phyloP scores from a whole-genome alignment of 805 yeast genomes.

The Hanseniaspora opuntiae region DNA sequence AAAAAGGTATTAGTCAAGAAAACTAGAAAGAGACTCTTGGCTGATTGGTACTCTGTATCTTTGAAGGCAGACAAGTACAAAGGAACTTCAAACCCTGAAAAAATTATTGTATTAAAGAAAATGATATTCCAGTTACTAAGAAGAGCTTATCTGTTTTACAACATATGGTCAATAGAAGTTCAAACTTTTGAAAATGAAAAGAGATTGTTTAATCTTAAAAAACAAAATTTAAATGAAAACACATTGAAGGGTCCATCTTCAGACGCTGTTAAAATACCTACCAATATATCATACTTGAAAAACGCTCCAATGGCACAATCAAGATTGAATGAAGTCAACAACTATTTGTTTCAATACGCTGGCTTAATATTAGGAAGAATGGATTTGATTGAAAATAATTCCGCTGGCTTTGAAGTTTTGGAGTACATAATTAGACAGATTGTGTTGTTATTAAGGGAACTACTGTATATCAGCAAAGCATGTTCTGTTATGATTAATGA shows the following conservation, averaged over 20 bases:
- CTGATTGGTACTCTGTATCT: constrained; percentile 73
- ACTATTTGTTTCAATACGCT: constrained; percentile 45
- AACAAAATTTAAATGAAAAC: constrained; percentile 17
- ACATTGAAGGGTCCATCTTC: background rate
- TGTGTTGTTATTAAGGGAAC: constrained; percentile 48
- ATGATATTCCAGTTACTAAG: constrained; percentile 55
- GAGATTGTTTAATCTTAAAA: constrained; percentile 11
- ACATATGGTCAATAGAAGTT: constrained; percentile 59
- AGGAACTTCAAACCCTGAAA: constrained; percentile 43
- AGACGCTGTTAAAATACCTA: constrained; percentile 12
- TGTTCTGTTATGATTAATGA: constrained; percentile 28
- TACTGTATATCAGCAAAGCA: constrained; percentile 44
- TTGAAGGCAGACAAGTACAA: constrained; percentile 62
- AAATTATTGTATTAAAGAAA: constrained; percentile 48
- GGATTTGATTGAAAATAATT: constrained; percentile 63
- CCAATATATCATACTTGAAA: constrained; percentile 33
- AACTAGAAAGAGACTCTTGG: constrained; percentile 52
- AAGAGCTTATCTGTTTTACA: constrained; percentile 50
- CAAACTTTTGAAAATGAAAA: constrained; percentile 29
- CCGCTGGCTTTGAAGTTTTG: constrained; percentile 52
- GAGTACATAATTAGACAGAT: constrained; percentile 59
- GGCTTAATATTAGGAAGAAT: constrained; percentile 61
- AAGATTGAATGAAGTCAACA: constrained; percentile 52
- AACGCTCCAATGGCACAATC: constrained; percentile 49
- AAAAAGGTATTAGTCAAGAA: constrained; percentile 47